These are phyloP conservation scores for Mycena metata DNA, from an alignment of 768 basidiomycete species.

Conservation along the genomic window DNA sequence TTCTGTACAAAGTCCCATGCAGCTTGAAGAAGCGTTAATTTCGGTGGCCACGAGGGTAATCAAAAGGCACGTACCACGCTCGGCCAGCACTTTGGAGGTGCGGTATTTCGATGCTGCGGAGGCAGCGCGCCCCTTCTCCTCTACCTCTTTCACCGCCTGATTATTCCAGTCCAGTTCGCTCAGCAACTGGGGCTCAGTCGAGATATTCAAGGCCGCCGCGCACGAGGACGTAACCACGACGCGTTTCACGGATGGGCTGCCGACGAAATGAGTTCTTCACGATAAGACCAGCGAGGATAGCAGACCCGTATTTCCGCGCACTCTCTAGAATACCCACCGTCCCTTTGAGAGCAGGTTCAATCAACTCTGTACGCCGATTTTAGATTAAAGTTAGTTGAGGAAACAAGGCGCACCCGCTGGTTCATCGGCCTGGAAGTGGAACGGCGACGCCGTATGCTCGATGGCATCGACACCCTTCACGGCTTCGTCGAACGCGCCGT, in stretches of 20 bases:
- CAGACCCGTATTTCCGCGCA: too few species aligned
- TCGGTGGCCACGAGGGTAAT: background rate
- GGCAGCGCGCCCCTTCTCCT: constrained; percentile 64
- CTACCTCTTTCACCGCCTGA: constrained; percentile 58
- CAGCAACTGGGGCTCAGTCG: constrained; percentile 46
- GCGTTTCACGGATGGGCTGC: constrained; percentile 60
- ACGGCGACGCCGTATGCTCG: too few species aligned
- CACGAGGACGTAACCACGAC: constrained; percentile 73
- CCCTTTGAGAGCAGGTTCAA: too few species aligned
- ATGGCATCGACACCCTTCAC: too few species aligned
- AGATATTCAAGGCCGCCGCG: constrained; percentile 57
- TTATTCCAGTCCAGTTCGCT: constrained; percentile 74
- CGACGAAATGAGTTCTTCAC: background rate
- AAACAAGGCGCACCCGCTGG: too few species aligned
- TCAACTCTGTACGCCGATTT: too few species aligned
- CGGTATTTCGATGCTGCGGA: constrained; percentile 59
- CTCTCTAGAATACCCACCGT: too few species aligned
- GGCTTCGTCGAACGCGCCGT: too few species aligned
- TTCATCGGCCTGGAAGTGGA: too few species aligned
- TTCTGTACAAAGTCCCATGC: constrained; percentile 58
- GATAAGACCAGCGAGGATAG: too few species aligned
- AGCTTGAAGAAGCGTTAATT: constrained; percentile 43
- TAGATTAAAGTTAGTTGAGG: too few species aligned
- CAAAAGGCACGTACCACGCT: constrained; percentile 54
- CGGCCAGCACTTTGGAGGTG: constrained; percentile 72